A percentile compares a stretch with the other conserved stretches of the same genome.
These are phyloP conservation scores for Xylaria sp. DNA, from an alignment of 2,329 filamentous ascomycete genomes.

Conservation along the genomic window DNA sequence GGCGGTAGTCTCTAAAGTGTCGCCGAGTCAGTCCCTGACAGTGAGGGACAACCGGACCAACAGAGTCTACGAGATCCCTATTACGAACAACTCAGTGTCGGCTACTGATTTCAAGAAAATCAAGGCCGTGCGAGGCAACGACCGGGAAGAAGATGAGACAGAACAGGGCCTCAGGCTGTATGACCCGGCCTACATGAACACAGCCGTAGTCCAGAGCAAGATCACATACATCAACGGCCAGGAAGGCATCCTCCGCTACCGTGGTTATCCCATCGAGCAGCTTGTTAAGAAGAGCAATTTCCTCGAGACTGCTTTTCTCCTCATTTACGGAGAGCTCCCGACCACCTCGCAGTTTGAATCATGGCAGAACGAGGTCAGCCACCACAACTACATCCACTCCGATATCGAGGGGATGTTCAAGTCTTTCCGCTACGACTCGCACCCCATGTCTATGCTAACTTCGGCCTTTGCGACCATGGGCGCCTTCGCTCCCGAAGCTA, in stretches of 20 bases:
- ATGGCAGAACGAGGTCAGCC: constrained; percentile 46
- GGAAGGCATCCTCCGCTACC: constrained; percentile 47
- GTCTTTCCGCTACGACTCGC: constrained; percentile 47
- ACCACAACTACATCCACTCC: constrained; percentile 46
- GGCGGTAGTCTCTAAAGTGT: constrained; percentile 27
- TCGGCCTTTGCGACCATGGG: constrained; percentile 46
- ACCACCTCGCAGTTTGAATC: constrained; percentile 36
- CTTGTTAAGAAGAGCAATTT: constrained; percentile 46
- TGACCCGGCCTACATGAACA: constrained; percentile 51
- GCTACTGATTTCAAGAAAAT: constrained; percentile 50
- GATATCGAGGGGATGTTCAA: constrained; percentile 48
- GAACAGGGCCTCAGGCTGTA: constrained; percentile 45
- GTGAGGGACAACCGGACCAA: constrained; percentile 47
- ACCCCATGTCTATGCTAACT: constrained; percentile 49
- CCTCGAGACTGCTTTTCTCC: constrained; percentile 45
- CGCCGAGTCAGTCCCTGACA: constrained; percentile 34
- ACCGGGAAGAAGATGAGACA: constrained; percentile 42
- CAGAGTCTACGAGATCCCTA: constrained; percentile 44
- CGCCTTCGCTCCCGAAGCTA: constrained; percentile 46
- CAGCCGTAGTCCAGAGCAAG: constrained; percentile 43
- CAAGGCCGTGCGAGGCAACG: constrained; percentile 33
- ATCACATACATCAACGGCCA: constrained; percentile 51
- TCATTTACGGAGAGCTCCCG: constrained; percentile 48
- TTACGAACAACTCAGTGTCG: constrained; percentile 44
- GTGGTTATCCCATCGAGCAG: constrained; percentile 48